Conservation (phyloP, 164 flowering plant genomes). For the Tetrastigma voinierianum region DNA sequence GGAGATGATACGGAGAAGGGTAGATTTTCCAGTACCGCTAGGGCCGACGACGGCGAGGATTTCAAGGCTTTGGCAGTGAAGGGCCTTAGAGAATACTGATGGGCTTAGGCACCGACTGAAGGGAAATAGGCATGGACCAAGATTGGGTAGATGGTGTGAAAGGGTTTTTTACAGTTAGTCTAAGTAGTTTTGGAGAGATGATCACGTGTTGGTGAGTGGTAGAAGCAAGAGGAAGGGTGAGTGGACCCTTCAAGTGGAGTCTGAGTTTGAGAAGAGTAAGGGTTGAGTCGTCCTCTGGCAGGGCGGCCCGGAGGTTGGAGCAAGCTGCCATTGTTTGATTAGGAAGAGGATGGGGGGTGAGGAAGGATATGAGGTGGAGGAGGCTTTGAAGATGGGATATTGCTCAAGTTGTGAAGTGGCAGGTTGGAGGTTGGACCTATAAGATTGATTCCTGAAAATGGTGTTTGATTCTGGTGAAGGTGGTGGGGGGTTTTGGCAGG, state of each 20-base stretch:
- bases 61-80: slow-evolving; percentile 59
- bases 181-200: slow-evolving; percentile 19
- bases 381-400: slow-evolving; percentile 2
- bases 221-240: slow-evolving; percentile 52
- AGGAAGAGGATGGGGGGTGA: not conserved
- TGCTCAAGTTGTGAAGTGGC: slow-evolving; percentile 9
- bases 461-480: not conserved
- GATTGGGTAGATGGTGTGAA: slow-evolving; percentile 42
- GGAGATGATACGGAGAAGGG: slow-evolving; percentile 64
- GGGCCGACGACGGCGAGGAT: slow-evolving; percentile 86
- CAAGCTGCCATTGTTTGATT: slow-evolving; percentile 38
- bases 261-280: slow-evolving; percentile 58
- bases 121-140: slow-evolving; percentile 13
- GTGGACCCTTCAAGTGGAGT: slow-evolving; percentile 57
- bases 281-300: slow-evolving; percentile 47
- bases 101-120: slow-evolving; percentile 30
- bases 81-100: slow-evolving; percentile 60
- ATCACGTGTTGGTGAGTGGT: slow-evolving; percentile 36
- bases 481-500: slow-evolving; percentile 22
- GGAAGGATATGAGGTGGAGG: not conserved
- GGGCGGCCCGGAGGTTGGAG: slow-evolving; percentile 27
- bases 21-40: slow-evolving; percentile 91
- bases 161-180: slow-evolving; percentile 48
- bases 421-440: slow-evolving; percentile 42
- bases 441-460: slow-evolving; percentile 9